Conservation (phyloP, 202 grass and related monocot species). For the Saccharum hybrid region DNA sequence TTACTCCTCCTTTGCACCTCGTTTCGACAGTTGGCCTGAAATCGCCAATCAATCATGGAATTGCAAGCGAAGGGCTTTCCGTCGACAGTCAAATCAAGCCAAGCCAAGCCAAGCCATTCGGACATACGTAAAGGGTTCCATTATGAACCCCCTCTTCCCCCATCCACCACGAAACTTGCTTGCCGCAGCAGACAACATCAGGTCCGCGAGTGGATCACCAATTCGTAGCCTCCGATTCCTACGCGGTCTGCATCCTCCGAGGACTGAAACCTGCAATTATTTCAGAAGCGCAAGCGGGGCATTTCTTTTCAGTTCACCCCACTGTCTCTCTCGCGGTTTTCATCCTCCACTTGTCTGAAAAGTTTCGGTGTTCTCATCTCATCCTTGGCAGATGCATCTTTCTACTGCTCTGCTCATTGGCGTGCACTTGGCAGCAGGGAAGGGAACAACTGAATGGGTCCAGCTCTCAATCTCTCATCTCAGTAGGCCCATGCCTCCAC, state of each 20-base stretch:
- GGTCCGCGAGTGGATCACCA: conserved; percentile 27
- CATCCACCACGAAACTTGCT: conserved; percentile 44
- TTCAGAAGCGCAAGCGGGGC: not conserved
- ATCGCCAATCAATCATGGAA: conserved; percentile 22
- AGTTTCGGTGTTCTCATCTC: not conserved
- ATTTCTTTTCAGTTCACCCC: not conserved
- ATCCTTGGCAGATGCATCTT: conserved; percentile 1
- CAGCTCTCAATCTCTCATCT: conserved; percentile 12
- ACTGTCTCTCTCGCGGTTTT: not conserved
- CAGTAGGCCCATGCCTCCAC: conserved; percentile 13
- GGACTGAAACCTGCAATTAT: conserved; percentile 24
- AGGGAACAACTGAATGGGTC: conserved; percentile 13
- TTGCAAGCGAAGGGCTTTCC: not conserved
- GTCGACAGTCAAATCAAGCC: not conserved
- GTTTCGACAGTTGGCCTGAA: conserved; percentile 1
- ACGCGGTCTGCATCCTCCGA: not conserved
- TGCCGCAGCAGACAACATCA: conserved; percentile 16
- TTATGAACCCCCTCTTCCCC: not conserved
- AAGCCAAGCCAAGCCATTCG: not conserved
- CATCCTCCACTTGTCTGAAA: conserved; percentile 30
- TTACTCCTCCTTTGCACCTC: not conserved
- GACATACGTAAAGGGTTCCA: not conserved
- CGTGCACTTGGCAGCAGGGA: not conserved
- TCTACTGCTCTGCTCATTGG: not conserved
- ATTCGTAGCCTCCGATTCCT: not conserved